A percentile compares a stretch with the other conserved stretches of the same genome.
phyloP scores from a whole-genome alignment of 78 protist genomes.

The Emiliania huxleyi region DNA sequence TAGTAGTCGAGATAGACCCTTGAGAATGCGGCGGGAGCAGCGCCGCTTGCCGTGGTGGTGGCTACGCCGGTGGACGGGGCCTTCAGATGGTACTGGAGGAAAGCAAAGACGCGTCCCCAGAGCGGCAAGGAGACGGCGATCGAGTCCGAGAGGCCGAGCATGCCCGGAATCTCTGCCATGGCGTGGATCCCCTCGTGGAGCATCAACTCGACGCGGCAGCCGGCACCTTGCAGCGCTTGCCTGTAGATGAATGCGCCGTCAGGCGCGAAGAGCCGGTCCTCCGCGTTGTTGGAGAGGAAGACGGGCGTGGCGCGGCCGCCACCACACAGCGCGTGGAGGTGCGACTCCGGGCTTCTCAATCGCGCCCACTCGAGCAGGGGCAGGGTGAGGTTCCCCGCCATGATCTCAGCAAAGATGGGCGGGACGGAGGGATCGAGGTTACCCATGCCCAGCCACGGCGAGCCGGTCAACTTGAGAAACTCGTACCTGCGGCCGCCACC shows the following conservation, averaged over 20 bases:
- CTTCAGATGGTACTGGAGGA: neutral
- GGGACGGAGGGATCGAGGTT: neutral
- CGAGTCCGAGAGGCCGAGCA: neutral
- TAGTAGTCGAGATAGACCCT: no score
- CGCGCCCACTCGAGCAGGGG: neutral
- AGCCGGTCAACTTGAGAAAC: neutral
- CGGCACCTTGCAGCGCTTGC: neutral
- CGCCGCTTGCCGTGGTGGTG: neutral
- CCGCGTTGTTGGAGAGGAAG: neutral
- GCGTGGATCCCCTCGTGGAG: neutral
- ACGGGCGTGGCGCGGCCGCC: neutral
- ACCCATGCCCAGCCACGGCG: neutral
- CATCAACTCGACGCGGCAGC: neutral
- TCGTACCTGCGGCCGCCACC: no score
- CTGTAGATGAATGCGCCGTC: neutral
- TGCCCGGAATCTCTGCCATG: neutral
- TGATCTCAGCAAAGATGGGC: neutral
- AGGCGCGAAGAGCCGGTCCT: neutral
- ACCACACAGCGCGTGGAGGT: neutral
- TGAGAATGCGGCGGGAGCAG: no score
- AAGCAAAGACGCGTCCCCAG: neutral
- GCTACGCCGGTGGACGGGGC: neutral
- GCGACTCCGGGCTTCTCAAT: neutral
- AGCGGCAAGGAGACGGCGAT: neutral
- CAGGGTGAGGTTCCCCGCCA: neutral